phyloP scores from a whole-genome alignment of 768 basidiomycete species.

The Pisolithus orientalis region DNA sequence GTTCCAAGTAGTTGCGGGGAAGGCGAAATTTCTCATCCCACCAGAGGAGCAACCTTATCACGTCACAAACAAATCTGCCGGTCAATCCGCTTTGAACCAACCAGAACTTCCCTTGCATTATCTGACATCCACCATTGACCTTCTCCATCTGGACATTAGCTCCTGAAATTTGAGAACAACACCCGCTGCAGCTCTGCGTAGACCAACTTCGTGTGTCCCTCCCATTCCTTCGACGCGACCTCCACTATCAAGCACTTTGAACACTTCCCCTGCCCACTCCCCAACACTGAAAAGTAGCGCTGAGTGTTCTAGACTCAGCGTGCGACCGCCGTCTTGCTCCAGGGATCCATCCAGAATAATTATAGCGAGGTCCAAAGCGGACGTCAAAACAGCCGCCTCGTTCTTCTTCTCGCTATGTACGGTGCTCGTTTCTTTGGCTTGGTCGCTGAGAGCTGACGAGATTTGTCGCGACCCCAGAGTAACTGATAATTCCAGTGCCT shows the following conservation, averaged over 20 bases:
- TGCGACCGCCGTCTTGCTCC: constrained; percentile 71
- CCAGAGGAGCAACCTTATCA: too few species aligned
- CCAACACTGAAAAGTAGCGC: constrained; percentile 60
- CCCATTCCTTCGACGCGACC: constrained; percentile 55
- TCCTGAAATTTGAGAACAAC: constrained; percentile 78
- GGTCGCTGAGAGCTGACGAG: constrained; percentile 34
- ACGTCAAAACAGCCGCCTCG: constrained; percentile 68
- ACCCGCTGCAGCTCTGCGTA: constrained; percentile 70
- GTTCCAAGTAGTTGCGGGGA: too few species aligned
- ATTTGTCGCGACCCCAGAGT: constrained; percentile 67
- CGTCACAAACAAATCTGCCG: too few species aligned
- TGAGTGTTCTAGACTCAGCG: constrained; percentile 71
- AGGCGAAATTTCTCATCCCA: too few species aligned
- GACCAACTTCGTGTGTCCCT: constrained; percentile 53
- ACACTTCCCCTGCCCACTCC: constrained; percentile 76
- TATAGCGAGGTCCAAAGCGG: constrained; percentile 73
- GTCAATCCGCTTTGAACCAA: too few species aligned
- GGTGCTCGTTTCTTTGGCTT: constrained; percentile 27
- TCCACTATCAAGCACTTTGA: constrained; percentile 61
- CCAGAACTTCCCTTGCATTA: constrained; percentile 1
- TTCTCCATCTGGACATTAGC: constrained; percentile 59
- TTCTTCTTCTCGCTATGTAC: constrained; percentile 29
- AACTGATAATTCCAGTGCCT: constrained; percentile 77
- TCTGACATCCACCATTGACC: constrained; percentile 49
- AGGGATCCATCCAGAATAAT: constrained; percentile 69